A percentile compares a stretch with the other conserved stretches of the same genome.
phyloP scores from a whole-genome alignment of 2,329 filamentous ascomycete species.

The Blumeria hordei region DNA sequence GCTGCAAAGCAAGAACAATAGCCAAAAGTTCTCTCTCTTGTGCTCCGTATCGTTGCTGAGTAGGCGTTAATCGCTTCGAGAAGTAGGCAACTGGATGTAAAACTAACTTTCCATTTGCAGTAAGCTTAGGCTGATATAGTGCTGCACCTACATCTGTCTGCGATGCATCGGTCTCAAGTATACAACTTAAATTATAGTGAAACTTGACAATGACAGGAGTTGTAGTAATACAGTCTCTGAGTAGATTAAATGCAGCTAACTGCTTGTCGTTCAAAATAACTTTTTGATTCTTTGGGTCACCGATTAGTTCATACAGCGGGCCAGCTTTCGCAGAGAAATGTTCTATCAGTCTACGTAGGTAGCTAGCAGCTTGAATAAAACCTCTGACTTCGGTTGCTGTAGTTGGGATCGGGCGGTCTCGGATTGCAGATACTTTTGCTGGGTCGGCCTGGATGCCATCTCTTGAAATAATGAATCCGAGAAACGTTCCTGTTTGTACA shows the following conservation, averaged over 20 bases:
- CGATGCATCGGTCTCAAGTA: not conserved
- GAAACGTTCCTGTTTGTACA: not conserved
- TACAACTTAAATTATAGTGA: not conserved
- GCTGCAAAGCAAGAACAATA: not conserved
- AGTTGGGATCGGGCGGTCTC: not conserved
- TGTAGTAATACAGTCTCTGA: not conserved
- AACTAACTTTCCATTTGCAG: conserved; percentile 1
- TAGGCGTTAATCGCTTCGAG: not conserved
- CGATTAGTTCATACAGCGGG: not conserved
- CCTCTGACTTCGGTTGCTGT: not conserved
- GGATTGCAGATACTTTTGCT: not conserved
- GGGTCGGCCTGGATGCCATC: not conserved
- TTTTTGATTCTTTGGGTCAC: not conserved
- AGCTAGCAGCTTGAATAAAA: not conserved
- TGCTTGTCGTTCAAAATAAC: not conserved
- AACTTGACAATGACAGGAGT: not conserved
- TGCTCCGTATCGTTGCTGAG: not conserved
- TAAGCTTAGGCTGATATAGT: not conserved
- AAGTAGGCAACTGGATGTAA: conserved; percentile 1
- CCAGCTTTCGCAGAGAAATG: not conserved
- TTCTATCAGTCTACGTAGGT: not conserved
- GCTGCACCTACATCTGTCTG: not conserved
- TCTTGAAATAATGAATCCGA: not conserved
- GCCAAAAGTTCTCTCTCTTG: conserved; percentile 1
- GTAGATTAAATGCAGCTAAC: not conserved